Evolutionary conservation across 768 basidiomycete species (phyloP).

Genomic region (Candolleomyces eurysporus): DNA sequence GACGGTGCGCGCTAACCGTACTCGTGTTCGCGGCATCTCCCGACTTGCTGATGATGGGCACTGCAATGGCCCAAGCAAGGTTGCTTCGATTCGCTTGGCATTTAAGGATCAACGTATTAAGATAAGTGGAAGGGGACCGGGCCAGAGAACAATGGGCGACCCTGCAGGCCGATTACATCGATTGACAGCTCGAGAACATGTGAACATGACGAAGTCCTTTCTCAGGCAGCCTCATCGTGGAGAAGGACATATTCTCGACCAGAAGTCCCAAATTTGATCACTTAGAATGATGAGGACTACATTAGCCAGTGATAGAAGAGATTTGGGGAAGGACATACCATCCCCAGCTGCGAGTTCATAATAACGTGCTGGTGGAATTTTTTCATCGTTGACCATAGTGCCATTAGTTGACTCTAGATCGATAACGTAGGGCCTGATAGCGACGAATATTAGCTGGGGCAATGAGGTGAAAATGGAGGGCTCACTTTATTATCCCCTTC

Average conservation of each 20-base stretch:
- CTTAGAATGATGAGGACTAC: constrained; percentile 33
- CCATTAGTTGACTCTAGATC: constrained; percentile 99
- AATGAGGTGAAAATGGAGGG: constrained; percentile 11
- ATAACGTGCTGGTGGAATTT: constrained; percentile 82
- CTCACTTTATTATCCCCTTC: constrained; percentile 83
- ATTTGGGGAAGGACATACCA: constrained; percentile 46
- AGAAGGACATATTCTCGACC: constrained; percentile 82
- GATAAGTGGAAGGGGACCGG: not conserved
- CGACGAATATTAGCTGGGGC: constrained; percentile 6
- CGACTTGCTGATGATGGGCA: constrained; percentile 1
- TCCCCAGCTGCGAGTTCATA: constrained; percentile 81
- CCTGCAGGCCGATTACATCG: not conserved
- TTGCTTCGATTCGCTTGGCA: not conserved
- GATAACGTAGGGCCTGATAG: constrained; percentile 85
- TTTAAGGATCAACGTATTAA: not conserved
- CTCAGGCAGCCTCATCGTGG: constrained; percentile 65
- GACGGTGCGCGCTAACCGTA: not conserved
- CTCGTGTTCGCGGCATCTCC: constrained; percentile 1
- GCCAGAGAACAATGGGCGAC: constrained; percentile 1
- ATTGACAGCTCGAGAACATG: constrained; percentile 4
- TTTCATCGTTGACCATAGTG: constrained; percentile 85
- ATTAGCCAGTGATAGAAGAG: not conserved
- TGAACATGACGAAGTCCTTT: not conserved
- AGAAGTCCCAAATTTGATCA: constrained; percentile 84
- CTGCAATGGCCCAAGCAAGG: too few species aligned